Evolutionary conservation across 2,329 filamentous ascomycete species (phyloP), one percentile per base, ranked within the genome.

Genomic region (Colletotrichum graminicola): DNA sequence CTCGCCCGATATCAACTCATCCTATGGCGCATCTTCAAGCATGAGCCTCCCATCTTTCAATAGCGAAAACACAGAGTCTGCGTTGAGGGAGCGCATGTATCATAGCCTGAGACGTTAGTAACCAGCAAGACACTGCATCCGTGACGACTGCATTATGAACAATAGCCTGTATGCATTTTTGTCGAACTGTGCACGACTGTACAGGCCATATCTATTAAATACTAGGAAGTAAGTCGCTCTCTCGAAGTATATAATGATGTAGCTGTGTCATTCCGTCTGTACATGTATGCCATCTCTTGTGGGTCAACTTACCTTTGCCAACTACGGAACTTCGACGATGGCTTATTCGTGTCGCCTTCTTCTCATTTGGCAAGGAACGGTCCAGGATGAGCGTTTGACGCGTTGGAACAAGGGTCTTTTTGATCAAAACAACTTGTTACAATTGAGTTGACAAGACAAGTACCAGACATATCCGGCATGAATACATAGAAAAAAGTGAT

Each of bases 1-100:
- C n/a, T 52, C 60, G 10, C 69, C 59, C 32, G 43, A 39, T 34
- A 23, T 67, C 11, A 62, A 45, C 52, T 21, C 51, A 14, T 23
- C 68, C 2, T 72, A 71, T 52, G 43, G n/a, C 26, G 32, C 68
- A 23, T 7, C 55, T 23, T 29, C 71, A 4, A 41, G 41, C 12
- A 49, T 71, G 14, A 32, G 41, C 29, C 63, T 64, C 16, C 23
- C 57, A 26, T 52, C 56, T 11, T 72, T 72, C 47, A 54, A 62
- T n/a, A 36, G 36, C 16, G 26, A 39, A 16, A 39, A 68, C n/a
- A 36, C 67, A 26, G 62, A 73, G 21, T 52, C 41, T 59, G 36
- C 55, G 3, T 29, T 62, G 5, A 59, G 52, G 56, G 71, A 65
- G n/a, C 68, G 71, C 39, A 62, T 72, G 54, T 72, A 63, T 26